Conservation (phyloP, 306 rosid species). For the Cyamopsis tetragonoloba region DNA sequence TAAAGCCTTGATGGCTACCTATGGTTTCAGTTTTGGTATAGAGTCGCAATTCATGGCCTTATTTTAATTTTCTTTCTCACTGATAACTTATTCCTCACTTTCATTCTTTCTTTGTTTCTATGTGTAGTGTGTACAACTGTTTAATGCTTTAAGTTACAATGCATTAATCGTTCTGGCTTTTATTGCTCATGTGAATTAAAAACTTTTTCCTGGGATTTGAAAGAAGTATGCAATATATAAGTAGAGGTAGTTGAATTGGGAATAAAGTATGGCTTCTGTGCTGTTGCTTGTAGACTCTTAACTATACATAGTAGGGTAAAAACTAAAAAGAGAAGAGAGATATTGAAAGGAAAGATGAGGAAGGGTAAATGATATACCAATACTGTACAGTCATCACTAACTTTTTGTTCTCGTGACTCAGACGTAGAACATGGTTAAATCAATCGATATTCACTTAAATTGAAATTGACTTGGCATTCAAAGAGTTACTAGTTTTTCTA, state of each 20-base stretch:
- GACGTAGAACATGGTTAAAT: conserved; percentile 5
- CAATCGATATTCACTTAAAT: neutral
- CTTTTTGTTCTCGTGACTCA: neutral
- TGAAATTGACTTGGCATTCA: neutral
- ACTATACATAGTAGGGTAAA: neutral
- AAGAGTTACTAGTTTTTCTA: neutral
- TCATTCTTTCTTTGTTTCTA: neutral
- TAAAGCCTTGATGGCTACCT: conserved; percentile 63
- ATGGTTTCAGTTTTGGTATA: conserved; percentile 74
- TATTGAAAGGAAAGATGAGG: neutral
- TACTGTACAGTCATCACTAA: neutral
- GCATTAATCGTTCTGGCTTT: neutral
- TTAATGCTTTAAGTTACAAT: neutral
- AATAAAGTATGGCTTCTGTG: neutral
- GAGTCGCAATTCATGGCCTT: neutral
- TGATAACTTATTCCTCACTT: neutral
- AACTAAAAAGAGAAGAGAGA: too few relatives aligned
- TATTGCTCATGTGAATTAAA: neutral
- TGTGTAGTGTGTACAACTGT: neutral
- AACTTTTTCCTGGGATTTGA: neutral
- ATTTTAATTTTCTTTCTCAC: neutral
- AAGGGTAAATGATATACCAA: neutral
- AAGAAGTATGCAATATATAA: neutral
- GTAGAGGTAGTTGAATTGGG: neutral
- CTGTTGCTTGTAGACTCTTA: neutral